These are phyloP conservation scores for Teratosphaeria zuluensis DNA, from an alignment of 2,329 filamentous ascomycete genomes.

Conservation along the genomic window DNA sequence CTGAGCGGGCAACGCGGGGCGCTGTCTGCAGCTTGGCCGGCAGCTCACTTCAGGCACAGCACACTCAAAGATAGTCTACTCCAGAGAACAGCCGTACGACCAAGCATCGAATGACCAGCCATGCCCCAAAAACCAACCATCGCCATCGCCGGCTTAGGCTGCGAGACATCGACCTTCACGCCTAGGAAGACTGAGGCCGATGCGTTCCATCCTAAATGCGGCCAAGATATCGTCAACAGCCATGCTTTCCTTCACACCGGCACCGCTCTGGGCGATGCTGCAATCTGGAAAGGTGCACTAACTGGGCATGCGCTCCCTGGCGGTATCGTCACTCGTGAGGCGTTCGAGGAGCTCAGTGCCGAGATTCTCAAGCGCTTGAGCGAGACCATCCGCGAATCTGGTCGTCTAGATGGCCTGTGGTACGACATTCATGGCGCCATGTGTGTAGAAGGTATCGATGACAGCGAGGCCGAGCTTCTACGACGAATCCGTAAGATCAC, in stretches of 20 bases:
- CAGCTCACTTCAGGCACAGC: too few species aligned
- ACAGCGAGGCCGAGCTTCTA: slow-evolving; percentile 12
- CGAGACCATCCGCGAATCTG: background rate
- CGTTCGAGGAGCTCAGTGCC: slow-evolving; percentile 9
- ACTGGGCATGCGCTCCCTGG: slow-evolving; percentile 11
- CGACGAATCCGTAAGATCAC: slow-evolving; percentile 8
- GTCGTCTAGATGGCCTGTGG: slow-evolving; percentile 10
- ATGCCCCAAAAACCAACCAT: background rate
- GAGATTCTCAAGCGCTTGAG: slow-evolving; percentile 7
- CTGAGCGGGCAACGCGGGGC: too few species aligned
- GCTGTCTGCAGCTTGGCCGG: too few species aligned
- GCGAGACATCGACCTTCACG: slow-evolving; percentile 5
- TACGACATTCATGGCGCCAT: slow-evolving; percentile 15
- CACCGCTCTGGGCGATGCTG: slow-evolving; percentile 4
- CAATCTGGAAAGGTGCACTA: slow-evolving; percentile 9
- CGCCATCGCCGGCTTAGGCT: slow-evolving; percentile 4
- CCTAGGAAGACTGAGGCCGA: slow-evolving; percentile 2
- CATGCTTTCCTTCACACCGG: slow-evolving; percentile 5
- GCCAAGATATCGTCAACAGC: background rate
- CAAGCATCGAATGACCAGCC: too few species aligned
- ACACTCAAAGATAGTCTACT: too few species aligned
- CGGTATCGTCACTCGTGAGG: slow-evolving; percentile 9
- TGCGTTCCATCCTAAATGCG: slow-evolving; percentile 5
- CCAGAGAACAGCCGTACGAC: too few species aligned
- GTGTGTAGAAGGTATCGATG: slow-evolving; percentile 11